Evolutionary conservation across 1,284 basidiomycete species (phyloP).

Genomic region (Singerocomus rubriflavus): DNA sequence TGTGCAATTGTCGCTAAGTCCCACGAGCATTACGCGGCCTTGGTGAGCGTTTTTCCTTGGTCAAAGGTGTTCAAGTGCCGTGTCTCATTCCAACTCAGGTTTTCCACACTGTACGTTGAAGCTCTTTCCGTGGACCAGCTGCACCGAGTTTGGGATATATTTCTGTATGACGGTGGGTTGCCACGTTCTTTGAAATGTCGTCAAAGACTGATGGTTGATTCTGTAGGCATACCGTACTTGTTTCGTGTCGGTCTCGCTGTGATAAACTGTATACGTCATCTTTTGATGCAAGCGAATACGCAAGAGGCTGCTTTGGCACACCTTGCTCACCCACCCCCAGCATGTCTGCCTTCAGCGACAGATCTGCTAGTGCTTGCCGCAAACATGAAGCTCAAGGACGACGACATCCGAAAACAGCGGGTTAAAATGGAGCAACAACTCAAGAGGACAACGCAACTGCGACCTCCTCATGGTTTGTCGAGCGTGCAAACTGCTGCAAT

Average conservation of each 20-base stretch:
- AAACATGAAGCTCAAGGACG: constrained; percentile 76
- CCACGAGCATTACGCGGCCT: constrained; percentile 53
- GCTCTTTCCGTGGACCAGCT: constrained; percentile 76
- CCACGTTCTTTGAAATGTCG: background rate
- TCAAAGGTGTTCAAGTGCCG: background rate
- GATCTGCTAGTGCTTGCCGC: constrained; percentile 63
- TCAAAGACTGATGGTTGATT: constrained; percentile 6
- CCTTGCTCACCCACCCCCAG: constrained; percentile 51
- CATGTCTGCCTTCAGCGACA: constrained; percentile 52
- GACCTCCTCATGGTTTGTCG: constrained; percentile 29
- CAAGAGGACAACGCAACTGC: constrained; percentile 53
- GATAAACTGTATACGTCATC: constrained; percentile 60
- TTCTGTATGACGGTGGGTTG: constrained; percentile 75
- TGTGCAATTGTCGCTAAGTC: constrained; percentile 58
- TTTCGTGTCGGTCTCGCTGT: constrained; percentile 79
- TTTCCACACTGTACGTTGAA: constrained; percentile 71
- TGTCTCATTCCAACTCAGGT: constrained; percentile 42
- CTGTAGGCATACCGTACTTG: constrained; percentile 73
- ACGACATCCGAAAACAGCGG: constrained; percentile 75
- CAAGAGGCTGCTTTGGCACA: constrained; percentile 49
- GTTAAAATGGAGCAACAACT: constrained; percentile 67
- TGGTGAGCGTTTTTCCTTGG: constrained; percentile 46
- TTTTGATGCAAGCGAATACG: constrained; percentile 49
- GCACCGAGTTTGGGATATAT: constrained; percentile 84
- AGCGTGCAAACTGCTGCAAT: constrained; percentile 27